Conservation (phyloP, 2,329 filamentous ascomycete genomes). For the Blastomyces emzantsi region DNA sequence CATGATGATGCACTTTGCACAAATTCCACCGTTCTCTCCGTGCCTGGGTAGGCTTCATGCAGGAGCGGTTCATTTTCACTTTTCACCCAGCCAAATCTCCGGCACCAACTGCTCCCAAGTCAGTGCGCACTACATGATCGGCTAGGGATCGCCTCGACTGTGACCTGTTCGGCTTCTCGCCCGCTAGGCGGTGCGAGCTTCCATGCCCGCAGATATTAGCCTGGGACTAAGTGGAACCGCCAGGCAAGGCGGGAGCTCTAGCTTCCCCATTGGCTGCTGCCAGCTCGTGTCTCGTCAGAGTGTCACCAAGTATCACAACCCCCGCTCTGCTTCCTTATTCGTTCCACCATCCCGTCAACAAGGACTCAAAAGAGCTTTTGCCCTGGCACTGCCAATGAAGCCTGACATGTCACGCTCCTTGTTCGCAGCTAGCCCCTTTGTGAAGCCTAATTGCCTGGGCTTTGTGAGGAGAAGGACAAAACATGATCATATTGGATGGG, state of each 20-base stretch:
- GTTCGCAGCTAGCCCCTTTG: neutral
- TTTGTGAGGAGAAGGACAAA: neutral
- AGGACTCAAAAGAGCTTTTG: neutral
- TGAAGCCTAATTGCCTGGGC: neutral
- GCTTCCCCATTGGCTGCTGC: neutral
- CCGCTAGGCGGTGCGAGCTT: neutral
- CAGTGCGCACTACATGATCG: neutral
- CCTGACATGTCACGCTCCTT: neutral
- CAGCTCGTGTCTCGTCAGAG: conserved; percentile 3
- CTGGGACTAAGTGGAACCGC: neutral
- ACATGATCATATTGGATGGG: neutral
- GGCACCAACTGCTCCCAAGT: neutral
- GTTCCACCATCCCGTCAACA: conserved; percentile 6
- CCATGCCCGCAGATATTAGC: neutral
- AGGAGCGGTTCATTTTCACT: neutral
- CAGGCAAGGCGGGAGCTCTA: neutral
- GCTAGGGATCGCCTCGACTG: neutral
- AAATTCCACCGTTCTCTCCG: neutral
- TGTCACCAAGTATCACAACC: conserved; percentile 2
- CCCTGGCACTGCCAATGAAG: neutral
- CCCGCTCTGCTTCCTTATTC: conserved; percentile 11
- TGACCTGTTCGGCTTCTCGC: neutral
- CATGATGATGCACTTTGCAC: neutral
- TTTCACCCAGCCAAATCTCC: neutral
- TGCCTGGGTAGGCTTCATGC: neutral